Conservation (phyloP, 257 asterid genomes). For the Ballota nigra region DNA sequence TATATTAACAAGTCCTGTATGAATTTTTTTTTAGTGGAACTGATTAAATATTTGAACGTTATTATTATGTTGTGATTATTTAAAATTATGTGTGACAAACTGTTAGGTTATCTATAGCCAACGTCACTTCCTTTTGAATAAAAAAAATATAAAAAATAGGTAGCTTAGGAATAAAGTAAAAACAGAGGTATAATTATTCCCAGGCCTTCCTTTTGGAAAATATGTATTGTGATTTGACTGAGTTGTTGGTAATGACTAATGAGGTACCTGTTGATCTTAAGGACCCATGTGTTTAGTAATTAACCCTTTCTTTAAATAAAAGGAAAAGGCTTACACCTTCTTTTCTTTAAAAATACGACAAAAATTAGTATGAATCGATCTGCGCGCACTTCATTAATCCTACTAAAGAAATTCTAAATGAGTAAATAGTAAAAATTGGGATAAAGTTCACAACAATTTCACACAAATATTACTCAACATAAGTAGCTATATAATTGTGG, state of each 20-base stretch:
- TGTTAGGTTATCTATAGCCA: constrained; percentile 19
- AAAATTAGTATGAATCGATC: too few species aligned
- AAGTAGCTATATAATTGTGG: too few species aligned
- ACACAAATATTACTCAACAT: too few species aligned
- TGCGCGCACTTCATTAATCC: too few species aligned
- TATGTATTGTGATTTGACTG: constrained; percentile 22
- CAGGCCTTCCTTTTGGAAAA: constrained; percentile 17
- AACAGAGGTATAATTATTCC: constrained; percentile 28
- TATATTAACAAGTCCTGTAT: neutral
- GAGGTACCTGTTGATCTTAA: too few species aligned
- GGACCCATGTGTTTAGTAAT: too few species aligned
- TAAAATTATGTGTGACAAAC: neutral
- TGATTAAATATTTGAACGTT: neutral
- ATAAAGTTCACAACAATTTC: too few species aligned
- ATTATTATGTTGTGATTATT: neutral
- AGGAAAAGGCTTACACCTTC: too few species aligned
- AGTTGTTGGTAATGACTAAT: neutral
- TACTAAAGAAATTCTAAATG: too few species aligned
- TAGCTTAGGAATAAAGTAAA: constrained; percentile 44
- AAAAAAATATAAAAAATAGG: neutral
- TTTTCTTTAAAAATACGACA: too few species aligned
- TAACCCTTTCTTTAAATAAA: too few species aligned
- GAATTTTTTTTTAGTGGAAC: neutral
- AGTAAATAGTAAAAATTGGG: too few species aligned
- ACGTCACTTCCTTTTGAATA: constrained; percentile 3